A percentile compares a stretch with the other conserved stretches of the same genome.
phyloP scores from a whole-genome alignment of 768 basidiomycete genomes.

The Steccherinum ochraceum region DNA sequence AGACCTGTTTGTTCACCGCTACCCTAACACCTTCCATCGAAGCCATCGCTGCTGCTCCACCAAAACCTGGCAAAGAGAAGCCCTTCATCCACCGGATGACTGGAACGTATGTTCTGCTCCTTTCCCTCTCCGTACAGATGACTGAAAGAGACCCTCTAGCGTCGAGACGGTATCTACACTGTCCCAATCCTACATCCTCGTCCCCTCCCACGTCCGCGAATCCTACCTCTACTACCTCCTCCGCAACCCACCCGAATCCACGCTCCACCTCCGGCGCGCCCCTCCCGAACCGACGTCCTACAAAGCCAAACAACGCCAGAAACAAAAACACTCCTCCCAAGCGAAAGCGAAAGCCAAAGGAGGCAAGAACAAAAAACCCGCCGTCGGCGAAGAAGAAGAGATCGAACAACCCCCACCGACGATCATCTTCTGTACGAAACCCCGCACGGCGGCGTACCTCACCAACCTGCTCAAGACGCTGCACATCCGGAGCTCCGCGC shows the following conservation, averaged over 20 bases:
- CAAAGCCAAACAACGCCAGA: conserved; percentile 24
- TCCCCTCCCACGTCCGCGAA: conserved; percentile 94
- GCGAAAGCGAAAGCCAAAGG: too few species aligned
- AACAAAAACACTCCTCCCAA: conserved; percentile 17
- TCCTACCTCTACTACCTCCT: conserved; percentile 86
- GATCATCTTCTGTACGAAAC: conserved; percentile 86
- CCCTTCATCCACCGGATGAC: conserved; percentile 83
- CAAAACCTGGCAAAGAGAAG: conserved; percentile 75
- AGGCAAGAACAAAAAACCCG: conserved; percentile 20
- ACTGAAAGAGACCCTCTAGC: conserved; percentile 31
- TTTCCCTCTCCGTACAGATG: neutral
- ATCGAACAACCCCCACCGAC: conserved; percentile 84
- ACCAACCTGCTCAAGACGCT: conserved; percentile 72
- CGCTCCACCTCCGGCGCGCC: conserved; percentile 56
- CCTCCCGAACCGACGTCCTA: conserved; percentile 40
- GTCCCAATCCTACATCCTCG: conserved; percentile 84
- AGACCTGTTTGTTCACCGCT: conserved; percentile 96
- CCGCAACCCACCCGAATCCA: conserved; percentile 81
- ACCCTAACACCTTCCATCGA: conserved; percentile 88
- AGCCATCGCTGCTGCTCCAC: conserved; percentile 60
- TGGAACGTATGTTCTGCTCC: conserved; percentile 47
- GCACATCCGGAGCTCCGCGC: conserved; percentile 76
- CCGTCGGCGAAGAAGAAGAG: conserved; percentile 39
- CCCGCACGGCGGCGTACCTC: conserved; percentile 87
- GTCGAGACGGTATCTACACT: conserved; percentile 86